Base-by-base conservation (phyloP, 164 flowering plant species). In the Brasenia schreberi region DNA sequence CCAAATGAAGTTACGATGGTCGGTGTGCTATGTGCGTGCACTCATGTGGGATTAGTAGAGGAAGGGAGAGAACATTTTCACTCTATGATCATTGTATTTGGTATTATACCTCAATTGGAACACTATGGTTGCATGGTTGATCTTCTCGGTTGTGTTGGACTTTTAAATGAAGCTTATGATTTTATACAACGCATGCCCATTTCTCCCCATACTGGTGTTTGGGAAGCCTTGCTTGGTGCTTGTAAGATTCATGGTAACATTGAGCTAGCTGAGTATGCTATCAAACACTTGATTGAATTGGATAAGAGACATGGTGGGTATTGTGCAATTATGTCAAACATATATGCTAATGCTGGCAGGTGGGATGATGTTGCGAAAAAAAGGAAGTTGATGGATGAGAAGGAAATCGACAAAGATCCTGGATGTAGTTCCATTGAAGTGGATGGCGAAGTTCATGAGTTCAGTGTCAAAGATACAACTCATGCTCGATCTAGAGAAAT, bases 191-290 rank as follows among this genome's bases (percentile, higher is more conserved):
- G 58, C 42, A 78, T 78, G 81, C 76, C 76, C n/a, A 4, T 75
- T 64, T 61, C 5, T 58, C 81, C 81, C 6, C 74, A 73, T n/a
- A 11, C 18, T 3, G 77, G 75, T 2, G 75, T 76, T 5, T 78
- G 81, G 77, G 79, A 75, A 39, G 79, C 81, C 18, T 52, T 78
- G 14, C 75, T 78, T 59, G 73, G 79, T 66, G 79, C 75, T 27
- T 76, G 81, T 66, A 75, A 71, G 73, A 71, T 76, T 23, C 75
- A 76, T 61, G 70, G 71, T 42, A 73, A 78, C 67, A 69, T 76
- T 45, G 73, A 71, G 63, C 66, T 78, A 17, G 81, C 77, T 11
- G 81, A 76, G 53, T 5, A 5, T n/a, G 81, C 79, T 1, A 65
- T 71, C 62, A 53, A 71, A n/a, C 67, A 75, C 33, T 69, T 78